Base-by-base conservation (phyloP, 1,139 yeast genomes). In the Candida tetrigidarum region DNA sequence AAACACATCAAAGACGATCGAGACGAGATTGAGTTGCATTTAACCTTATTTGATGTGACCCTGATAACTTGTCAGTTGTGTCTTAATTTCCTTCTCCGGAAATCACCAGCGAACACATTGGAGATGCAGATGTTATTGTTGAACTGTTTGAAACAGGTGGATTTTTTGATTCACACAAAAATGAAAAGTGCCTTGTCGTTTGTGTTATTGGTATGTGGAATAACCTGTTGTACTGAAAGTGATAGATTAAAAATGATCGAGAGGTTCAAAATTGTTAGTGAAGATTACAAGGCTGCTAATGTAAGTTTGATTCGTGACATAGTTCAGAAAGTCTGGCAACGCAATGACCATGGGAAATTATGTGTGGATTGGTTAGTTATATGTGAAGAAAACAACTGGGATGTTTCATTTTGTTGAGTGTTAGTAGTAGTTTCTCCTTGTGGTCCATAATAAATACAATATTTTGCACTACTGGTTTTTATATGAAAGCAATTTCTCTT, bases 171-270 rank as follows among this genome's bases (percentile, higher is more conserved):
- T 2, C 57, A 56, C 4, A 55, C 69, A 1, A 48, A 54, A 11
- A 46, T 65, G 35, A 52, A 56, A 15, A 55, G 66, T 4, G 57
- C 69, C 6, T 58, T 71, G 40, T 59, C 69, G 8, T 63, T 69
- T 56, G 64, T 69, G 43, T 50, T 69, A 14, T 50, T 70, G 22
- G 58, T 68, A 2, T 62, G 71, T 43, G 76, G 76, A 1, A 60
- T 68, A 27, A 58, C 64, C 9, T 65, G 71, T 50, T 56, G 61
- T 43, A 56, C 55, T 16, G 46, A 52, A 14, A 46, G 48, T 7
- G 71, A 63, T 54, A 58, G 73, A 37, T 48, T 42, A 6, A 49
- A 44, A 25, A 55, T 69, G 57, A 50, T 54, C 45, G 54, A 53
- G 3, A 51, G 53, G 23, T 65, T 70, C 36, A 54, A 55, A 14